These are phyloP conservation scores for Heterobasidion occidentale DNA, from an alignment of 1,284 basidiomycete species.

Conservation along the genomic window DNA sequence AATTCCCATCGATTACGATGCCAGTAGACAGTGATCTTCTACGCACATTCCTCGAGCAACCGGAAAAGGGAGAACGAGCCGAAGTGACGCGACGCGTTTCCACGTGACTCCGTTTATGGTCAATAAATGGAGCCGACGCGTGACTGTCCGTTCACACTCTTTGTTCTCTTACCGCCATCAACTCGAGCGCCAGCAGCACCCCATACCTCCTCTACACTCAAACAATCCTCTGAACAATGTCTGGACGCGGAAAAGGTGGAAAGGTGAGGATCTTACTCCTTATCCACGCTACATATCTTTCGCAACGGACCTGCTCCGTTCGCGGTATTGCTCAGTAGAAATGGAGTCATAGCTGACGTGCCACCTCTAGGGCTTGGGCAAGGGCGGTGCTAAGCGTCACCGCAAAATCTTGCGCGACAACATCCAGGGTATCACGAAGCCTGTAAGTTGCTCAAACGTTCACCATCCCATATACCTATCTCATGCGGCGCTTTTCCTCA, in stretches of 20 bases:
- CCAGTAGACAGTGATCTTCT: background rate
- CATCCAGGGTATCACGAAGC: slow-evolving; percentile 63
- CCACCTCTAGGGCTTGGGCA: slow-evolving; percentile 41
- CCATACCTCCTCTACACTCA: background rate
- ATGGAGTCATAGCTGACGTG: background rate
- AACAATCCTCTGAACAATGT: slow-evolving; percentile 15
- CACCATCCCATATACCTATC: background rate
- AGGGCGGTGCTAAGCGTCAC: slow-evolving; percentile 71
- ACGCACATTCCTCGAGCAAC: background rate
- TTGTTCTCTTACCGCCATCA: slow-evolving; percentile 13
- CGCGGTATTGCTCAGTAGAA: background rate
- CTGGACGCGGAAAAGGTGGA: slow-evolving; percentile 38
- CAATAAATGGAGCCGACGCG: slow-evolving; percentile 8
- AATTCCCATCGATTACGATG: too few relatives aligned
- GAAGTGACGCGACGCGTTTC: background rate
- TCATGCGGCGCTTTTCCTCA: slow-evolving; percentile 18
- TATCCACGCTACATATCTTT: background rate
- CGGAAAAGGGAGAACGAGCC: background rate
- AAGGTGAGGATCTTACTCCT: slow-evolving; percentile 19
- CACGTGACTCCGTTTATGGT: slow-evolving; percentile 13
- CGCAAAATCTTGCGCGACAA: slow-evolving; percentile 70
- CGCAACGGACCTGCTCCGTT: background rate
- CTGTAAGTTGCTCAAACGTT: slow-evolving; percentile 20
- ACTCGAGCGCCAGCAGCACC: background rate
- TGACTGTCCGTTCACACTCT: background rate